Evolutionary conservation across 2,329 filamentous ascomycete genomes (phyloP).

Genomic region (Exserohilum rostratum): DNA sequence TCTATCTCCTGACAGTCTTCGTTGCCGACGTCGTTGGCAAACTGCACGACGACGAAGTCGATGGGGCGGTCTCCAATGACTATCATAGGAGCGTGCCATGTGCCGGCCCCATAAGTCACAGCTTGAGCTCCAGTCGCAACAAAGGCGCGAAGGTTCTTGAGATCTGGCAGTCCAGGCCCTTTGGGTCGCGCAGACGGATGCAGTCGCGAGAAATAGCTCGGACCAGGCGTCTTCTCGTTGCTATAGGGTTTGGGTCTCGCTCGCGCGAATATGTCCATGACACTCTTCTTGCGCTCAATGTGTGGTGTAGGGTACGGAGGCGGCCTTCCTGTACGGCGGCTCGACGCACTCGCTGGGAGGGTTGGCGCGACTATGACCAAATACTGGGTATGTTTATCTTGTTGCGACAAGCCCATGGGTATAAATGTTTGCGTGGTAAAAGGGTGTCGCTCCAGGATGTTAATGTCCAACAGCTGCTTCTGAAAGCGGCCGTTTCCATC

Average conservation of each 20-base stretch:
- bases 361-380: slow-evolving; percentile 90
- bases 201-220: slow-evolving; percentile 34
- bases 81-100: slow-evolving; percentile 97
- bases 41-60: slow-evolving; percentile 85
- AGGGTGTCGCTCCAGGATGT: slow-evolving; percentile 86
- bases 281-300: slow-evolving; percentile 31
- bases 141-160: slow-evolving; percentile 75
- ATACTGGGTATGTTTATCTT: slow-evolving; percentile 62
- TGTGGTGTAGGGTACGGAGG: slow-evolving; percentile 53
- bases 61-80: slow-evolving; percentile 73
- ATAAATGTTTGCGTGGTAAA: slow-evolving; percentile 94
- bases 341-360: slow-evolving; percentile 56
- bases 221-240: slow-evolving; percentile 54
- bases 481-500: slow-evolving; percentile 26
- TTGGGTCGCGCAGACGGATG: slow-evolving; percentile 48
- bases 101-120: slow-evolving; percentile 89
- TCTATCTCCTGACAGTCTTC: slow-evolving; percentile 89
- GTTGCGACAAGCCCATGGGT: slow-evolving; percentile 67
- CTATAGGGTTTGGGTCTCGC: slow-evolving; percentile 56
- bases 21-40: slow-evolving; percentile 76
- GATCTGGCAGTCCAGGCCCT: slow-evolving; percentile 71
- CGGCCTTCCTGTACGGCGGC: slow-evolving; percentile 34
- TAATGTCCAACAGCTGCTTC: slow-evolving; percentile 64
- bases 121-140: slow-evolving; percentile 78
- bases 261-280: slow-evolving; percentile 51